Evolutionary conservation across 176 grass and related monocot genomes (phyloP).

Genomic region (Zoysia pacifica): DNA sequence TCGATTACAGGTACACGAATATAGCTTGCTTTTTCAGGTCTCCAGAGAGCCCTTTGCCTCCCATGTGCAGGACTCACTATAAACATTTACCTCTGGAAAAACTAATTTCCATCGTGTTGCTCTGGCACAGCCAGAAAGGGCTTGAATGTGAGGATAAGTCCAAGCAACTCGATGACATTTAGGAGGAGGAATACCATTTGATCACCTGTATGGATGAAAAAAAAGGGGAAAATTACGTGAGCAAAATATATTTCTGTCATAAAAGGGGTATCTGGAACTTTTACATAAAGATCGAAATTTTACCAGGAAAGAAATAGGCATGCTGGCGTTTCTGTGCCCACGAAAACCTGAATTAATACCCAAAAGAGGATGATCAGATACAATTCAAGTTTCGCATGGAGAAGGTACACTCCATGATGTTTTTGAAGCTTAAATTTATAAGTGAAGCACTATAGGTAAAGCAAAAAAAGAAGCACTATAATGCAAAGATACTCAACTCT

Average conservation of each 20-base stretch:
- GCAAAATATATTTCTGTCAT: background rate
- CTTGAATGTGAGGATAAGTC: conserved; percentile 45
- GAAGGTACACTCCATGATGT: background rate
- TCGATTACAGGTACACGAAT: too few relatives aligned
- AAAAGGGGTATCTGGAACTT: background rate
- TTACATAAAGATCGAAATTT: background rate
- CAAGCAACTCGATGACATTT: conserved; percentile 38
- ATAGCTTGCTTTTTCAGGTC: too few relatives aligned
- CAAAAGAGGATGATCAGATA: too few relatives aligned
- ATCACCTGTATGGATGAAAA: conserved; percentile 33
- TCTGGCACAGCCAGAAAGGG: conserved; percentile 45
- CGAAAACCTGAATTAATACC: conserved; percentile 54
- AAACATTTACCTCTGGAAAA: background rate
- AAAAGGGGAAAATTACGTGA: background rate
- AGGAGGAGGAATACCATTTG: conserved; percentile 46
- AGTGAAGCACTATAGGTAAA: too few relatives aligned
- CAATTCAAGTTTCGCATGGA: too few relatives aligned
- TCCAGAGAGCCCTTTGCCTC: too few relatives aligned
- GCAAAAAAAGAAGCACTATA: too few relatives aligned
- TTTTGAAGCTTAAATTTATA: background rate
- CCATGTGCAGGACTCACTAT: background rate
- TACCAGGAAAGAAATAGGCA: conserved; percentile 59
- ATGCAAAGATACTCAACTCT: too few relatives aligned
- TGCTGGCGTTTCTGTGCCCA: conserved; percentile 68
- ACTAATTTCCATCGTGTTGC: background rate